A percentile compares a stretch with the other conserved stretches of the same genome.
Conservation (phyloP, 1,139 yeast species). For the Pichia norvegensis region DNA sequence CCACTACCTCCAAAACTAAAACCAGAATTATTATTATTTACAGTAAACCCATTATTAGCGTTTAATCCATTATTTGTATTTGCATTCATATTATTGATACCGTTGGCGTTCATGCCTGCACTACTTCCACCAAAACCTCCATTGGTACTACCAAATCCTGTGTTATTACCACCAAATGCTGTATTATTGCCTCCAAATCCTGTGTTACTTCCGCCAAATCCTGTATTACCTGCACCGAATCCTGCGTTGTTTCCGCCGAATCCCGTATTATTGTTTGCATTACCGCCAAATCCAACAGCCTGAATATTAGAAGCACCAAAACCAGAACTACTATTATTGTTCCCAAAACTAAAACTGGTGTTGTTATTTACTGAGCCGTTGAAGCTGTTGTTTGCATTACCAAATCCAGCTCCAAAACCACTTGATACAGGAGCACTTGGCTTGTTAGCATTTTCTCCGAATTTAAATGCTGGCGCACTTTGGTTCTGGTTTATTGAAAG, state of each 20-base stretch:
- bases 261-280: neutral
- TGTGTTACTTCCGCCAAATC: neutral
- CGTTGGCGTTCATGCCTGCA: neutral
- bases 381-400: neutral
- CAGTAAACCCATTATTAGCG: neutral
- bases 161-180: neutral
- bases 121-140: conserved; percentile 6
- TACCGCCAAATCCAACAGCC: neutral
- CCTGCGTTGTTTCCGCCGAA: neutral
- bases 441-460: neutral
- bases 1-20: conserved; percentile 10
- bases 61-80: neutral
- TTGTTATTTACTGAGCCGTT: neutral
- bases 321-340: neutral
- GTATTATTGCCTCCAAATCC: neutral
- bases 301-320: neutral
- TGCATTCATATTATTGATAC: neutral
- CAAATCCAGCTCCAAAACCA: neutral
- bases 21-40: neutral
- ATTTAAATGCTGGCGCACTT: neutral
- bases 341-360: neutral
- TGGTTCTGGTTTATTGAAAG: neutral
- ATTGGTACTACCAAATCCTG: neutral
- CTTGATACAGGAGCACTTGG: neutral
- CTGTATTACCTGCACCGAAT: neutral